A percentile compares a stretch with the other conserved stretches of the same genome.
phyloP scores from a whole-genome alignment of 371 early-diverging fungal species.

The Coemansia sp. region DNA sequence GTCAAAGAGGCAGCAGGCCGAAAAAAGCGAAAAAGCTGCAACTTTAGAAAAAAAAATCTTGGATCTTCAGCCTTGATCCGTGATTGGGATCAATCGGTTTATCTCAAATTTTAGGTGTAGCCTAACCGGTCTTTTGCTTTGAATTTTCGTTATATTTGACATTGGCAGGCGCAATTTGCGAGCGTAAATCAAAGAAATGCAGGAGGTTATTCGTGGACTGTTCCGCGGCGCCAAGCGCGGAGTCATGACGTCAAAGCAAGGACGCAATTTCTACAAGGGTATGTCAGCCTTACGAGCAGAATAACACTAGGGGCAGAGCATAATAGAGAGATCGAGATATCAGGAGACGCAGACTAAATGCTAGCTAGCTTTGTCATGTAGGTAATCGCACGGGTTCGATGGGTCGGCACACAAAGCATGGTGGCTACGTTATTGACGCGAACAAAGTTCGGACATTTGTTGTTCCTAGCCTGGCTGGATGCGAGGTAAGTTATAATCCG shows the following conservation, averaged over 20 bases:
- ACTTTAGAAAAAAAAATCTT: not conserved
- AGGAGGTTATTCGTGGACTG: constrained; percentile 70
- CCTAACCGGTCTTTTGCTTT: not conserved
- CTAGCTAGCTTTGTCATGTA: constrained; percentile 26
- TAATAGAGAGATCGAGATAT: not conserved
- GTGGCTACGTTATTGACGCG: constrained; percentile 72
- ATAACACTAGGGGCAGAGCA: not conserved
- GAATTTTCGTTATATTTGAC: not conserved
- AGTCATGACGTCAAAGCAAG: constrained; percentile 78
- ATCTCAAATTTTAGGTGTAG: not conserved
- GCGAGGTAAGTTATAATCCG: constrained; percentile 56
- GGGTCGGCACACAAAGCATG: constrained; percentile 81
- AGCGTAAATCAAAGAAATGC: constrained; percentile 55
- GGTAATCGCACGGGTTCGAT: constrained; percentile 81
- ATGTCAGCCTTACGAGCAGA: not conserved
- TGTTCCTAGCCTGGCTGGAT: constrained; percentile 74
- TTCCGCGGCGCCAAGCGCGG: constrained; percentile 72
- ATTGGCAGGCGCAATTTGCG: not conserved
- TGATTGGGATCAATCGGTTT: not conserved
- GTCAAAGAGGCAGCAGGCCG: not conserved
- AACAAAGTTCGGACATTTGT: constrained; percentile 77
- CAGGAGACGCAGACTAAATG: not conserved
- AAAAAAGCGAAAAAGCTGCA: not conserved
- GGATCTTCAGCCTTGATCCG: not conserved
- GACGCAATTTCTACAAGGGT: constrained; percentile 85